Evolutionary conservation across 163 green algal genomes (phyloP).

Genomic region (Trebouxia gelatinosa): DNA sequence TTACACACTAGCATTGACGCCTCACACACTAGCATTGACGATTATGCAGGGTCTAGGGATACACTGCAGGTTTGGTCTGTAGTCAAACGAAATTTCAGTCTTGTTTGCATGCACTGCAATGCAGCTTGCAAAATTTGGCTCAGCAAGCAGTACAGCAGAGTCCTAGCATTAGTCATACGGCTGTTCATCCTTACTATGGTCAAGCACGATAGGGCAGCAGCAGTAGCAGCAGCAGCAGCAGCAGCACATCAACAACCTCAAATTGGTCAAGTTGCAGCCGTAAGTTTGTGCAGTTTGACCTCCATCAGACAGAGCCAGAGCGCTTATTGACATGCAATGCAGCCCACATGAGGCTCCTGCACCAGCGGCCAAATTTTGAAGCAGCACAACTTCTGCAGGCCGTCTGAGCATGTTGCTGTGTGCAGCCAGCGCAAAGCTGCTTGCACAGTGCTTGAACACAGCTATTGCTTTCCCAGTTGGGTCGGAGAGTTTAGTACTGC

Average conservation of each 20-base stretch:
- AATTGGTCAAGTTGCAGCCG: not conserved
- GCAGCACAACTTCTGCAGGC: not conserved
- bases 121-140: not conserved
- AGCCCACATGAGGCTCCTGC: not conserved
- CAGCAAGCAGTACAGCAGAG: no score
- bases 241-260: not conserved
- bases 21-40: no score
- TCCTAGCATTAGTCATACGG: no score
- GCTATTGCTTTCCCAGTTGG: not conserved
- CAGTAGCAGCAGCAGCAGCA: not conserved
- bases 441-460: not conserved
- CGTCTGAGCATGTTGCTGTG: not conserved
- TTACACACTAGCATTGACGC: no score
- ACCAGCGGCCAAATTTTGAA: not conserved
- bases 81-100: conserved; percentile 1
- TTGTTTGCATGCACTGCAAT: conserved; percentile 1
- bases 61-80: not conserved
- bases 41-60: no score
- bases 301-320: not conserved
- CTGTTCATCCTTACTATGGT: no score
- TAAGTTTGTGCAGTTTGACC: not conserved
- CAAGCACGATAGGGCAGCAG: not conserved
- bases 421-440: not conserved
- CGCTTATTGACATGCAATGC: not conserved
- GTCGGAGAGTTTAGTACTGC: not conserved